Conservation (phyloP, 1,284 basidiomycete genomes). For the Earliella scabrosa region DNA sequence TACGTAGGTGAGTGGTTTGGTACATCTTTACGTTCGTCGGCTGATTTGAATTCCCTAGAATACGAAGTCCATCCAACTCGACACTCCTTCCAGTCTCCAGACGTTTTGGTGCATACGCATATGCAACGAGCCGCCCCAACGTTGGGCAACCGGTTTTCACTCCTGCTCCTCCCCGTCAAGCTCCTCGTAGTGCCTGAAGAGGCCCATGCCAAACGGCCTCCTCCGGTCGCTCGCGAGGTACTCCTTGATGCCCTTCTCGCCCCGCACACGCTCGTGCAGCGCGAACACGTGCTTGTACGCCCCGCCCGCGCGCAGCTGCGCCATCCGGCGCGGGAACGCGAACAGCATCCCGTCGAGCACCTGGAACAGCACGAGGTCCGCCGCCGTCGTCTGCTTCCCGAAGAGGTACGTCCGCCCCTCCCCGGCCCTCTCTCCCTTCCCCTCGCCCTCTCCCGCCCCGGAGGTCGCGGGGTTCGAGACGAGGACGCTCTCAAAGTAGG, state of each 20-base stretch:
- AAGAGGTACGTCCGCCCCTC: constrained; percentile 38
- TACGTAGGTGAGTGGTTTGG: no score
- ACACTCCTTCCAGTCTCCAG: no score
- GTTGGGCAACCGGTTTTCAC: no score
- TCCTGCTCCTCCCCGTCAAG: constrained; percentile 42
- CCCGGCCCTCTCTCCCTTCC: constrained; percentile 19
- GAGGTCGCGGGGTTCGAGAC: constrained; percentile 32
- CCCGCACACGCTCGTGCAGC: constrained; percentile 36
- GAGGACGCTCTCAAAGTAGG: constrained; percentile 44
- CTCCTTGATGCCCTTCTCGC: constrained; percentile 41
- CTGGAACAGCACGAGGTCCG: constrained; percentile 54
- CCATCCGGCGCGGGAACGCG: constrained; percentile 50
- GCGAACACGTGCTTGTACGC: constrained; percentile 40
- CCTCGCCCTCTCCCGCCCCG: no score
- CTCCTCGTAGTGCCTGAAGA: constrained; percentile 53
- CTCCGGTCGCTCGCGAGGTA: constrained; percentile 49
- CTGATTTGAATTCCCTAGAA: no score
- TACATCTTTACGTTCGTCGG: no score
- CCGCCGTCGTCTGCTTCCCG: constrained; percentile 44
- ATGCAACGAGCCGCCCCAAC: no score
- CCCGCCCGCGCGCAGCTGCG: constrained; percentile 30
- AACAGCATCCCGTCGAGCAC: constrained; percentile 44
- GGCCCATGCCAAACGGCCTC: constrained; percentile 41
- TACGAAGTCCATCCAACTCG: no score
- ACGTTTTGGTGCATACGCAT: background rate